These are phyloP conservation scores for Nigrospora osmanthi DNA, from an alignment of 2,329 filamentous ascomycete species.

Conservation along the genomic window DNA sequence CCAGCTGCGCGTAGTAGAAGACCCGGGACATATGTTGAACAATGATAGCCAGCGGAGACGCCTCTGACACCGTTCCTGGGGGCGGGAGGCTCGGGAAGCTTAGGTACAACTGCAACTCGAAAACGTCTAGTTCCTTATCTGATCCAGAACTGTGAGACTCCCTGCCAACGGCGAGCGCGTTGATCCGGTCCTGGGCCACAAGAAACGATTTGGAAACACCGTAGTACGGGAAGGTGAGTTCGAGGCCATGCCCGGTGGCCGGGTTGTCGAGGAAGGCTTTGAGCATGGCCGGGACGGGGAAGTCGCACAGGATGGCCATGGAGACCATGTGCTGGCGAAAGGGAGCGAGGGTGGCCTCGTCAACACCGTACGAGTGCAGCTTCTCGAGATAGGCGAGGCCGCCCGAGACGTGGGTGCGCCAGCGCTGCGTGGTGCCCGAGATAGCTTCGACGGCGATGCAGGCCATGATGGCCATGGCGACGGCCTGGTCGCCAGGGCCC, in stretches of 20 bases:
- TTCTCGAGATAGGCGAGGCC: slow-evolving; percentile 12
- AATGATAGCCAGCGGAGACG: slow-evolving; percentile 16
- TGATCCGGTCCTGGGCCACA: slow-evolving; percentile 9
- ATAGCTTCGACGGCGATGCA: slow-evolving; percentile 20
- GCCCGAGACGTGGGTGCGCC: slow-evolving; percentile 14
- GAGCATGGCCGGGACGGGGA: slow-evolving; percentile 7
- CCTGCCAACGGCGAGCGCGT: slow-evolving; percentile 8
- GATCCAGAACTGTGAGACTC: not conserved
- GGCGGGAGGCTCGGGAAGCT: slow-evolving; percentile 9
- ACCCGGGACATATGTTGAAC: slow-evolving; percentile 14
- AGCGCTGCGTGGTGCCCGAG: slow-evolving; percentile 13
- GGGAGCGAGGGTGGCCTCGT: slow-evolving; percentile 5
- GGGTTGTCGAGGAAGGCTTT: slow-evolving; percentile 7
- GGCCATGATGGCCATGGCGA: slow-evolving; percentile 32
- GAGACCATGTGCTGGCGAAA: slow-evolving; percentile 14
- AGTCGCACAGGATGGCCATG: slow-evolving; percentile 15
- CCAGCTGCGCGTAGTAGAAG: slow-evolving; percentile 26
- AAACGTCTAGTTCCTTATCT: slow-evolving; percentile 14
- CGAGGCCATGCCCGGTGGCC: slow-evolving; percentile 1
- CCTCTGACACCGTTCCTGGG: slow-evolving; percentile 8
- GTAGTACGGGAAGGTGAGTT: slow-evolving; percentile 15
- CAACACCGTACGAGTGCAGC: slow-evolving; percentile 6
- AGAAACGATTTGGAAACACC: slow-evolving; percentile 11
- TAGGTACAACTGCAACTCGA: slow-evolving; percentile 22
- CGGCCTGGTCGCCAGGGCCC: slow-evolving; percentile 17